Conservation (phyloP, 805 yeast genomes). For the Ogataea nakhonphanomensis region DNA sequence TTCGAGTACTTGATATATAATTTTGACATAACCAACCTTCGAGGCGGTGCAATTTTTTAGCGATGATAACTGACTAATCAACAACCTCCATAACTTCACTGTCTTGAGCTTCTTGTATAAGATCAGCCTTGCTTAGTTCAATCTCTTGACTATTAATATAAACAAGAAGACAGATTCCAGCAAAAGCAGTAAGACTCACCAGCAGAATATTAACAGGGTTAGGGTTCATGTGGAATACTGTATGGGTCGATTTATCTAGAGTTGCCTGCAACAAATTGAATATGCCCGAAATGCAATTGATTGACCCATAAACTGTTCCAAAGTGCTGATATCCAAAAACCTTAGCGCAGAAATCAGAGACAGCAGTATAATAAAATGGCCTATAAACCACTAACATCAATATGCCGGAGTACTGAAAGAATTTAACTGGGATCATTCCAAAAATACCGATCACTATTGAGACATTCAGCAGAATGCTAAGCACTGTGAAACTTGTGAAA, state of each 20-base stretch:
- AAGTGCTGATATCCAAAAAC: constrained; percentile 91
- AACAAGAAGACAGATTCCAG: constrained; percentile 44
- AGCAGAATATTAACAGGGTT: constrained; percentile 66
- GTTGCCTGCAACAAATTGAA: constrained; percentile 69
- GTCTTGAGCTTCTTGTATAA: constrained; percentile 62
- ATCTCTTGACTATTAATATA: constrained; percentile 42
- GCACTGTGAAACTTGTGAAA: constrained; percentile 55
- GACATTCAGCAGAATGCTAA: constrained; percentile 47
- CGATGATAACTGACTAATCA: constrained; percentile 5
- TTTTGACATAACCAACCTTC: constrained; percentile 17
- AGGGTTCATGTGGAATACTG: constrained; percentile 68
- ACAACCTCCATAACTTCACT: constrained; percentile 51
- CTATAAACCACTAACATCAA: constrained; percentile 72
- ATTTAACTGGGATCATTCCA: constrained; percentile 54
- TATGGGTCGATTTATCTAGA: constrained; percentile 70
- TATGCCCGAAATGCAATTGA: constrained; percentile 80
- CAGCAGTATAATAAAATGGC: constrained; percentile 90
- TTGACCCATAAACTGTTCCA: constrained; percentile 86
- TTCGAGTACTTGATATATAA: not conserved
- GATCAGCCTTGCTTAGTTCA: constrained; percentile 43
- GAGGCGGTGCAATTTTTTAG: constrained; percentile 8
- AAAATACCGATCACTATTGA: constrained; percentile 66
- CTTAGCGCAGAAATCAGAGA: constrained; percentile 87
- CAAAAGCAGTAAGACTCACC: constrained; percentile 49
- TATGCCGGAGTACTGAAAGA: constrained; percentile 65